Conservation (phyloP, 139 green algal species). For the Picochlorum sp. region DNA sequence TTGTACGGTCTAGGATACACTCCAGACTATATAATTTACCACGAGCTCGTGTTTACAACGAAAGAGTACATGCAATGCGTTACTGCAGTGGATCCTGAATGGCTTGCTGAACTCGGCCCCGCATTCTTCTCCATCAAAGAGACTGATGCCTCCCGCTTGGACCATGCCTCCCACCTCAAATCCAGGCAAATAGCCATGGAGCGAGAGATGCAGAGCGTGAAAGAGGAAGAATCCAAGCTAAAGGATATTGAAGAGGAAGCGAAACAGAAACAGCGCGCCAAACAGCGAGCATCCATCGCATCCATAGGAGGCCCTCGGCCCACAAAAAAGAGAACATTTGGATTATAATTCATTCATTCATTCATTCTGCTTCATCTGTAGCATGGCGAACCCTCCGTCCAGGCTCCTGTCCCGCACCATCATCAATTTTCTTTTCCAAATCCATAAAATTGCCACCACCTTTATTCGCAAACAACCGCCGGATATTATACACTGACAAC, state of each 20-base stretch:
- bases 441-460: conserved; percentile 55
- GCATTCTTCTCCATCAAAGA: conserved; percentile 98
- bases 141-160: conserved; percentile 62
- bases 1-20: conserved; percentile 94
- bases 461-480: conserved; percentile 40
- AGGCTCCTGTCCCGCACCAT: neutral
- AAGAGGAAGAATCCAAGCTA: conserved; percentile 17
- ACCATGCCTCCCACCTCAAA: conserved; percentile 45
- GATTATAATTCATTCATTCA: conserved; percentile 18
- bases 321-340: conserved; percentile 25
- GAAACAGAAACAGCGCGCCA: conserved; percentile 27
- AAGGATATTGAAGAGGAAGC: neutral
- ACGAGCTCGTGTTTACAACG: conserved; percentile 92
- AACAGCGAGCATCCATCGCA: conserved; percentile 55
- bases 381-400: neutral
- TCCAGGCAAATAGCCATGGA: conserved; percentile 71
- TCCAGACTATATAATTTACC: conserved; percentile 96
- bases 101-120: conserved; percentile 93
- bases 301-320: conserved; percentile 44
- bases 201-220: conserved; percentile 46
- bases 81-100: conserved; percentile 93
- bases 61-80: conserved; percentile 99
- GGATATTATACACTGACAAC: conserved; percentile 78
- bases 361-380: neutral
- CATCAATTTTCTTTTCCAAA: conserved; percentile 16